A percentile compares a stretch with the other conserved stretches of the same genome.
These are phyloP conservation scores for Cyamopsis tetragonoloba DNA, from an alignment of 306 rosid species.

Conservation along the genomic window DNA sequence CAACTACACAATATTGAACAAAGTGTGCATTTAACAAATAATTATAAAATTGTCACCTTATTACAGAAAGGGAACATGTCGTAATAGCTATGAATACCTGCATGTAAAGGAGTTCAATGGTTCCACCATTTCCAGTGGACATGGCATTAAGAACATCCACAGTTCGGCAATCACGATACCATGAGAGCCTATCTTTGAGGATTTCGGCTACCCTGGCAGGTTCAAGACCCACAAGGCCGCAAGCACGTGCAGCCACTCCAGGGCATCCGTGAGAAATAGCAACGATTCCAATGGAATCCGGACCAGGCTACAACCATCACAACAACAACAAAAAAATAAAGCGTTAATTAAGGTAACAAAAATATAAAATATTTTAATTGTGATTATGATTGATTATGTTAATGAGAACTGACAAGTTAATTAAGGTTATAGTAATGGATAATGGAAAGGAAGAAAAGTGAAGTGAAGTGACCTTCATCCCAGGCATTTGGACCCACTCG, in stretches of 20 bases:
- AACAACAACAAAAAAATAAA: no score
- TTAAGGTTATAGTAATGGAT: no score
- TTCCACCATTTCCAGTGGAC: slow-evolving; percentile 90
- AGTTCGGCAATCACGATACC: slow-evolving; percentile 91
- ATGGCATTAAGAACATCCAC: slow-evolving; percentile 75
- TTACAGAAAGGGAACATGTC: no score
- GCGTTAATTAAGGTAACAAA: no score
- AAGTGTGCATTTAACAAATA: slow-evolving; percentile 6
- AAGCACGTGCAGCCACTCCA: slow-evolving; percentile 99
- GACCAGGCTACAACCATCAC: slow-evolving; percentile 88
- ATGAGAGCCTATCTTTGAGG: slow-evolving; percentile 90
- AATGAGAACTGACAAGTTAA: no score
- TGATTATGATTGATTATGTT: no score
- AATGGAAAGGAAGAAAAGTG: not conserved
- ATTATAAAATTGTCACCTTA: no score
- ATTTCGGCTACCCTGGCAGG: slow-evolving; percentile 98
- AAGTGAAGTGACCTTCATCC: slow-evolving; percentile 80
- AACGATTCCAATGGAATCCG: slow-evolving; percentile 99
- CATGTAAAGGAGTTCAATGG: slow-evolving; percentile 93
- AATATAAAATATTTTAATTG: no score
- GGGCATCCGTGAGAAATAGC: slow-evolving; percentile 98
- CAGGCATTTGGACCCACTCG: slow-evolving; percentile 99
- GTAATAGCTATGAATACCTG: no score
- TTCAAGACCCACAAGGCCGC: slow-evolving; percentile 96
- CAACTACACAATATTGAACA: slow-evolving; percentile 46